phyloP scores from a whole-genome alignment of 495 filamentous ascomycete species.

The Hypoxylon intermedium region DNA sequence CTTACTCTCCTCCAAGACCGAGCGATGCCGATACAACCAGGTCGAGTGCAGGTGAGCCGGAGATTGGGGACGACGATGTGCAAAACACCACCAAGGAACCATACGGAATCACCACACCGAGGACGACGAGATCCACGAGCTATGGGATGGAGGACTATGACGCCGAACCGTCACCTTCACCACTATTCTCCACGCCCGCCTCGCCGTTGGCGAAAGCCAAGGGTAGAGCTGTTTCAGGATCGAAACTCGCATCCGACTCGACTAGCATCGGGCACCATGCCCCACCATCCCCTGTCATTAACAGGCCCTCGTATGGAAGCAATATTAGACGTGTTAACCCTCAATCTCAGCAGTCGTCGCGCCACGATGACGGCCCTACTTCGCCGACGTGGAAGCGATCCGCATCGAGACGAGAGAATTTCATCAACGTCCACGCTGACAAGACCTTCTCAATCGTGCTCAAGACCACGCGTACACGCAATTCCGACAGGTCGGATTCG shows the following conservation, averaged over 20 bases:
- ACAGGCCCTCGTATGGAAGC: conserved; percentile 38
- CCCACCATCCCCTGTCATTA: conserved; percentile 43
- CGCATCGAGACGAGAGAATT: conserved; percentile 47
- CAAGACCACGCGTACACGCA: conserved; percentile 34
- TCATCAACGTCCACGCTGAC: conserved; percentile 54
- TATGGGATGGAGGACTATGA: conserved; percentile 37
- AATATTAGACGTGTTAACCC: conserved; percentile 43
- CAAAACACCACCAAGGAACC: conserved; percentile 14
- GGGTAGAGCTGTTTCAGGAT: conserved; percentile 56
- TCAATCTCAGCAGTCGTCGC: conserved; percentile 32
- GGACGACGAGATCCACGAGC: conserved; percentile 25
- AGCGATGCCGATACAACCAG: conserved; percentile 39
- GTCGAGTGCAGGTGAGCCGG: conserved; percentile 22
- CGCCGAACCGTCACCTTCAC: conserved; percentile 48
- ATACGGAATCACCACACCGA: conserved; percentile 25
- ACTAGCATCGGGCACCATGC: conserved; percentile 45
- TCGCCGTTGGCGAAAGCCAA: conserved; percentile 46
- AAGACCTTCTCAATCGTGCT: conserved; percentile 57
- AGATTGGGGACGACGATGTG: conserved; percentile 16
- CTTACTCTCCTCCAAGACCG: conserved; percentile 57
- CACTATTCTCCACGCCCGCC: conserved; percentile 42
- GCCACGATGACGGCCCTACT: conserved; percentile 30
- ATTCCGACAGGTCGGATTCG: conserved; percentile 43
- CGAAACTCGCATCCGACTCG: conserved; percentile 52
- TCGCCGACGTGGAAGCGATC: conserved; percentile 36